Percentiles rank a stretch among this genome's conserved stretches.
phyloP scores from a whole-genome alignment of 306 rosid genomes.

The Vigna unguiculata region DNA sequence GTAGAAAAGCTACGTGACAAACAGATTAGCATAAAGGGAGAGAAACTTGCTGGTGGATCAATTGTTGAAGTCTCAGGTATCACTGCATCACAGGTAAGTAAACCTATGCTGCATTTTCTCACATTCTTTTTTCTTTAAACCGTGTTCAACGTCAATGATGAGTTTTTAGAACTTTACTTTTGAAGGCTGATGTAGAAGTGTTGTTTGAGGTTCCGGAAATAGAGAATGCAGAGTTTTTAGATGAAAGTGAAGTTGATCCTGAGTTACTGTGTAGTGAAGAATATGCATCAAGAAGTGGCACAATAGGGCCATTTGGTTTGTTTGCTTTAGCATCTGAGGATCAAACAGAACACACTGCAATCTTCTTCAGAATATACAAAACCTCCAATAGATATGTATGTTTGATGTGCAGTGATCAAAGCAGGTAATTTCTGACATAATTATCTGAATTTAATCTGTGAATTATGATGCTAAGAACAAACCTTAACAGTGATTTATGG shows the following conservation, averaged over 20 bases:
- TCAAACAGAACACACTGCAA: constrained; percentile 62
- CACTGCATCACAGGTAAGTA: constrained; percentile 70
- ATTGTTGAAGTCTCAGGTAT: constrained; percentile 58
- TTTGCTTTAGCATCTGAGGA: constrained; percentile 66
- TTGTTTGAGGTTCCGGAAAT: constrained; percentile 54
- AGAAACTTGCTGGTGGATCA: constrained; percentile 51
- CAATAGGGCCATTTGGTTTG: constrained; percentile 72
- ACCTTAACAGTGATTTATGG: neutral
- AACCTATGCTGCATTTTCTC: neutral
- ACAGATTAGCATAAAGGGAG: constrained; percentile 43
- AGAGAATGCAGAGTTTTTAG: constrained; percentile 52
- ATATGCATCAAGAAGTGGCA: constrained; percentile 49
- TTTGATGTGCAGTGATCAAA: constrained; percentile 79
- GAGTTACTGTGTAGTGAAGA: constrained; percentile 57
- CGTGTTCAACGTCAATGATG: neutral
- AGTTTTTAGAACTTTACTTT: neutral
- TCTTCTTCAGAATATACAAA: constrained; percentile 60
- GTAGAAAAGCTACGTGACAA: constrained; percentile 51
- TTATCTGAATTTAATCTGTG: neutral
- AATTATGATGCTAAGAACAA: neutral
- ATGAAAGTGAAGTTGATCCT: constrained; percentile 54
- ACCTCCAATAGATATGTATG: constrained; percentile 52
- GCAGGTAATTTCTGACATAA: constrained; percentile 55
- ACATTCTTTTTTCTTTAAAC: neutral
- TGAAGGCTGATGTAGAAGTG: constrained; percentile 74